Evolutionary conservation across 495 filamentous ascomycete species (phyloP), one percentile per base, ranked within the genome.

Genomic region (Letharia columbiana): DNA sequence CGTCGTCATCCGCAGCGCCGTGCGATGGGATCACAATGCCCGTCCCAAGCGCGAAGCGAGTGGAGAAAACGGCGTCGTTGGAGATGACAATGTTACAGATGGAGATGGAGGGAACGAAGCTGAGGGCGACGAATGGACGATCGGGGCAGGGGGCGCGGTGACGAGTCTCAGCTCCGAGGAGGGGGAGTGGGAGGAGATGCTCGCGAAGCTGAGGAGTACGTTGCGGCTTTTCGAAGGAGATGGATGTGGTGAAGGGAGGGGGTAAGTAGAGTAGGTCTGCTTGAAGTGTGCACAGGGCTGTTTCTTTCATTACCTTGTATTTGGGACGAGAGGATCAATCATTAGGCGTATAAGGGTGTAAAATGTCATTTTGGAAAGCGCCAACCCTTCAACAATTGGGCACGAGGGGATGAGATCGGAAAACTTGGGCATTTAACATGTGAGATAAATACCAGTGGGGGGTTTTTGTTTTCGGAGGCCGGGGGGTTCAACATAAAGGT

Each of bases 151-250:
- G 0, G 92, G 92, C 17, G 92, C 92, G 7, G 83, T 98, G 4
- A 98, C 92, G 11, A 84, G 83, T 31, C 78, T 95, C 61, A 95
- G 90, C 72, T 87, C 84, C 3, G 78, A 86, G 2, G 81, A 87
- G 52, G 91, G 84, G 11, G 93, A 98, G 80, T 88, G 86, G 80
- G 89, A 94, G 61, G 94, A 97, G 80, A 96, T 97, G 92, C 76
- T 86, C 69, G 87, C 84, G 41, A 98, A 97, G 77, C 74, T 94
- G 56, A 79, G 79, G 61, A 87, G 86, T 9, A 87, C 90, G 37
- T 75, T 88, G 69, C 80, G 84, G 6, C 71, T 83, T 33, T 85
- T 83, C 31, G 56, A 60, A 8, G 17, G 15, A 0, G 49, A 28
- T 28, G 47, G 47, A 11, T 49, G 7, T 15, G 50, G 23, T 11